Base-by-base conservation (phyloP, 2,329 filamentous ascomycete genomes). In the Fusarium chuoi region DNA sequence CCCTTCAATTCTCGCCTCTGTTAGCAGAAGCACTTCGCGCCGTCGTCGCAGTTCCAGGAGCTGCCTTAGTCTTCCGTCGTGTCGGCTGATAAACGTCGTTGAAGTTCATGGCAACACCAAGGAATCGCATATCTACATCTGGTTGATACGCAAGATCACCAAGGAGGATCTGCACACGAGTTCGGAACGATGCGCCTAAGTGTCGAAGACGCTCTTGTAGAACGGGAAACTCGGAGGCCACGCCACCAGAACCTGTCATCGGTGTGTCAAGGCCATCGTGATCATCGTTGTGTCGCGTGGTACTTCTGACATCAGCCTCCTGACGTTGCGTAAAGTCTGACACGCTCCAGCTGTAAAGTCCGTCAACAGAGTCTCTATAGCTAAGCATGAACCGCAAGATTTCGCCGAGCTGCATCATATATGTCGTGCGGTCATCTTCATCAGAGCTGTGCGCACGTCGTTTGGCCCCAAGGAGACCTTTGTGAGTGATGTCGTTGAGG, bases 51-150 rank as follows among this genome's bases (percentile, higher is more conserved):
- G 71, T 65, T 11, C 77, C 74, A 12, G 77, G 73, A 18, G 75
- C 71, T 10, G 78, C 58, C 82, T 85, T 87, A 66, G 88, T 84
- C 83, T 91, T 91, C 81, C 91, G 89, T 78, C 91, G 87, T 49
- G 91, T 89, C 20, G 94, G 93, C 82, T 94, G 90, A 82, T 98
- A 98, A 33, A 97, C 93, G 81, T 98, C 96, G 83, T 99, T 99
- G 83, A 98, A 99, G 84, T 98, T 99, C 94, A 99, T 98, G 45
- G 96, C 94, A 52, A 98, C 95, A 44, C 94, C 96, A 75, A 99
- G 84, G 86, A 98, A 98, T 62, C 96, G 89, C 91, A 99, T 94
- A 82, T 99, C 96, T 58, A 95, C 92, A 81, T 99, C 96, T 2
- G 95, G 92, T 83, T 98, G 96, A 83, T 97, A 96, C 14, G 94